These are phyloP conservation scores for Scedosporium minutisporum DNA, from an alignment of 2,329 filamentous ascomycete genomes.

Conservation along the genomic window DNA sequence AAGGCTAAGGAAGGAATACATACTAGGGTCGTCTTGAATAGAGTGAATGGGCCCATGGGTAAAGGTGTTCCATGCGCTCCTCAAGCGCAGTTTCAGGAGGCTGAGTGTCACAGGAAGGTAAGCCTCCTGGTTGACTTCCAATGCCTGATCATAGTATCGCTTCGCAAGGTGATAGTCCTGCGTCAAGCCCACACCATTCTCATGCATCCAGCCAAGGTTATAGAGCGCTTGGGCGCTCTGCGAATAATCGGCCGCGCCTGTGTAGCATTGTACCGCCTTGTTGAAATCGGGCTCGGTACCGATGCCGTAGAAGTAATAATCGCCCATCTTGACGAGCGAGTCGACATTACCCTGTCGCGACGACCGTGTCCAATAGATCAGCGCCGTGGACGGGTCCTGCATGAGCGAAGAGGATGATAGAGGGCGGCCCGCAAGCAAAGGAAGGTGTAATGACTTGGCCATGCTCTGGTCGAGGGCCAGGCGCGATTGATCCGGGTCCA, in stretches of 20 bases:
- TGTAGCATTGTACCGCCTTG: constrained; percentile 89
- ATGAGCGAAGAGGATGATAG: constrained; percentile 23
- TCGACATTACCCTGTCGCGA: constrained; percentile 90
- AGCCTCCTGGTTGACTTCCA: constrained; percentile 86
- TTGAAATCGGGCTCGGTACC: constrained; percentile 63
- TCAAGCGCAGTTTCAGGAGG: constrained; percentile 70
- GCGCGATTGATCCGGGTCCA: constrained; percentile 62
- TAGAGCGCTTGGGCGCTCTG: constrained; percentile 92
- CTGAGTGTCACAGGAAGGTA: constrained; percentile 89
- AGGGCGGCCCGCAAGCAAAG: background rate
- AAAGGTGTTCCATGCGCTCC: constrained; percentile 90
- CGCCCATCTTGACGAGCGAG: constrained; percentile 93
- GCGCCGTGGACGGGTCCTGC: constrained; percentile 51
- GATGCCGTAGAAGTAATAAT: constrained; percentile 84
- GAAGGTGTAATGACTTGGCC: background rate
- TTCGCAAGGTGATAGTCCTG: constrained; percentile 98
- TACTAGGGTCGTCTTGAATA: constrained; percentile 82
- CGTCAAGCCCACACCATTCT: constrained; percentile 84
- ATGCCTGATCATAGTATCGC: constrained; percentile 84
- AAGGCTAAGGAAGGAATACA: constrained; percentile 25
- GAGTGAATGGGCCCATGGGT: constrained; percentile 86
- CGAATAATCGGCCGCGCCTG: constrained; percentile 80
- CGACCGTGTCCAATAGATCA: constrained; percentile 92
- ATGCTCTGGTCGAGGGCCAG: constrained; percentile 37
- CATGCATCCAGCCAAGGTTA: constrained; percentile 99